Evolutionary conservation across 2,329 filamentous ascomycete species (phyloP).

Genomic region (Cercospora citrullina): DNA sequence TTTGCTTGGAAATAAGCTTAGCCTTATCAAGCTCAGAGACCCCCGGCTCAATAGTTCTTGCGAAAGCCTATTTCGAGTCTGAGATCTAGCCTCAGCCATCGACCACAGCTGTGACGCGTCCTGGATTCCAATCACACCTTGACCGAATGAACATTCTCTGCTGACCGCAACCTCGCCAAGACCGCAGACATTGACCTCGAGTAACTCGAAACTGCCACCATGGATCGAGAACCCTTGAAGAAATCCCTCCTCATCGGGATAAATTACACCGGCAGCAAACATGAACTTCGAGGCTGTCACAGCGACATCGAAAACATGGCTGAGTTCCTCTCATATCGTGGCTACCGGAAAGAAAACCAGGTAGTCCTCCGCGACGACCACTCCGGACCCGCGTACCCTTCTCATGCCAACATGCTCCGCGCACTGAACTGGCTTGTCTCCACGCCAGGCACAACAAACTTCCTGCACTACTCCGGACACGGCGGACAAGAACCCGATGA

Average conservation of each 20-base stretch:
- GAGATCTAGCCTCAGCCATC: slow-evolving; percentile 3
- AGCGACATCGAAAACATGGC: slow-evolving; percentile 50
- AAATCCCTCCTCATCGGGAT: slow-evolving; percentile 58
- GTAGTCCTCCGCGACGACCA: slow-evolving; percentile 49
- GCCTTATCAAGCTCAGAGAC: background rate
- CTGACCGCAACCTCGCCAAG: background rate
- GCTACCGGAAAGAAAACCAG: slow-evolving; percentile 42
- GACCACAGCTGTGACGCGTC: background rate
- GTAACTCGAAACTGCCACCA: background rate
- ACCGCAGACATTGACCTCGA: background rate
- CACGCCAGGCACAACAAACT: slow-evolving; percentile 54
- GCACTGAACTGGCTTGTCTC: slow-evolving; percentile 61
- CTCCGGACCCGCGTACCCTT: slow-evolving; percentile 9
- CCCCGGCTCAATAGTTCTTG: background rate
- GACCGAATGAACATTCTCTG: no score
- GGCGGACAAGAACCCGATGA: slow-evolving; percentile 48
- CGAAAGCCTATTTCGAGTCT: background rate
- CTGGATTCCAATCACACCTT: background rate
- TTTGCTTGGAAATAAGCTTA: background rate
- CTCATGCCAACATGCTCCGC: slow-evolving; percentile 42
- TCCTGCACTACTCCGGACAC: slow-evolving; percentile 62
- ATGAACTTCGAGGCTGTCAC: slow-evolving; percentile 51
- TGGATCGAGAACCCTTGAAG: slow-evolving; percentile 23
- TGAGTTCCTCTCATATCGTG: slow-evolving; percentile 46
- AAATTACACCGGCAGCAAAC: slow-evolving; percentile 41